A percentile compares a stretch with the other conserved stretches of the same genome.
Conservation (phyloP, 768 basidiomycete species). For the Suillus ampliporus region DNA sequence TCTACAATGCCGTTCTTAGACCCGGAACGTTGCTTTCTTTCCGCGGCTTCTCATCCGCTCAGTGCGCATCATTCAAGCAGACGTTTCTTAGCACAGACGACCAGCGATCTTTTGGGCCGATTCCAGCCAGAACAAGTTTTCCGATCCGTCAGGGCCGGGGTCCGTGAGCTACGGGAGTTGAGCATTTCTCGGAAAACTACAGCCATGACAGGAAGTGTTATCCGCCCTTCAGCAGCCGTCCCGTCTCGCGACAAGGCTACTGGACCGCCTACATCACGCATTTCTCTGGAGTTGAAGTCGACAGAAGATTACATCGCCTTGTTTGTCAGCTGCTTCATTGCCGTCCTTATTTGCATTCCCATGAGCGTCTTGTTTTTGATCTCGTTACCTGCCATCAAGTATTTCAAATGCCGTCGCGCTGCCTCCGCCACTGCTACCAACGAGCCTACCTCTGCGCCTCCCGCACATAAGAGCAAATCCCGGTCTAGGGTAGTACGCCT, state of each 20-base stretch:
- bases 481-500: neutral
- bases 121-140: neutral
- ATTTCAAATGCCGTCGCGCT: neutral
- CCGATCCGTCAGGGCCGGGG: neutral
- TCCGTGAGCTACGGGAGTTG: neutral
- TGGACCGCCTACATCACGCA: neutral
- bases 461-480: neutral
- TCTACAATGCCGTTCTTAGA: neutral
- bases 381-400: neutral
- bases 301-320: neutral
- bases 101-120: neutral
- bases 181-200: neutral
- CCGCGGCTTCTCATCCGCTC: conserved; percentile 2
- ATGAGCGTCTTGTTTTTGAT: neutral
- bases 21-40: neutral
- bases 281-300: too few relatives aligned
- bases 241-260: neutral
- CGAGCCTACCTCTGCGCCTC: neutral
- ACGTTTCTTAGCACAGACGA: neutral
- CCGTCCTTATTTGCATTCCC: neutral
- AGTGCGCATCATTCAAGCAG: neutral
- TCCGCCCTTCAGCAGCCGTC: neutral
- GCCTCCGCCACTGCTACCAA: neutral
- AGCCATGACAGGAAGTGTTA: neutral
- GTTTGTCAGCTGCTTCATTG: neutral